Conservation (phyloP, 768 basidiomycete species). For the Boletellus ananiceps region DNA sequence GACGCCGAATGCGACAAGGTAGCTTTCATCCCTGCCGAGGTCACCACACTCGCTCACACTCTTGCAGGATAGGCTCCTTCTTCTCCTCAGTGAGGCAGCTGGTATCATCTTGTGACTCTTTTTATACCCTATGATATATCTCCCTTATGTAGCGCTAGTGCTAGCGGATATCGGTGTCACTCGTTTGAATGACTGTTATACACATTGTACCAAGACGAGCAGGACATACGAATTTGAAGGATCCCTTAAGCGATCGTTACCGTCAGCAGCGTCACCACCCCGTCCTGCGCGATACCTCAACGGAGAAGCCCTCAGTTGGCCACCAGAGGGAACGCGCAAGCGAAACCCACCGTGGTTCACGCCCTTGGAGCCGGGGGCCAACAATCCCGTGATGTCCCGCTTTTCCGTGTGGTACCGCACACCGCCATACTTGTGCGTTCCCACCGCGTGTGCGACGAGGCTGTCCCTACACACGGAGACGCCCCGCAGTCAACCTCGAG, state of each 20-base stretch:
- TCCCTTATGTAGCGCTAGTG: slow-evolving; percentile 15
- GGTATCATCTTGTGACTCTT: slow-evolving; percentile 24
- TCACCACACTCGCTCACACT: not conserved
- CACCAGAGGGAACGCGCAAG: too few relatives aligned
- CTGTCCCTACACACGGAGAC: slow-evolving; percentile 26
- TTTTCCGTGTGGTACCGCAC: slow-evolving; percentile 45
- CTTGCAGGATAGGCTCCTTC: slow-evolving; percentile 22
- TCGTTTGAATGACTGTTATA: slow-evolving; percentile 2
- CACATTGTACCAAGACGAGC: too few relatives aligned
- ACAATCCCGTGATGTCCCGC: slow-evolving; percentile 48
- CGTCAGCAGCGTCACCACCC: slow-evolving; percentile 51
- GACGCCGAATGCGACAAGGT: slow-evolving; percentile 66
- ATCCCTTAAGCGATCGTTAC: slow-evolving; percentile 38
- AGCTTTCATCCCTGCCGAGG: not conserved
- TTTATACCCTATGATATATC: slow-evolving; percentile 8
- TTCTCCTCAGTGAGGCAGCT: slow-evolving; percentile 29
- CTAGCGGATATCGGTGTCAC: slow-evolving; percentile 11
- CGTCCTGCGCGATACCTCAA: slow-evolving; percentile 56
- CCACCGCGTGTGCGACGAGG: slow-evolving; percentile 37
- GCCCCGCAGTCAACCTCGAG: not conserved
- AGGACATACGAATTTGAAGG: not conserved
- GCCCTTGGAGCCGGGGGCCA: slow-evolving; percentile 47
- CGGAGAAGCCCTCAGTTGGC: too few relatives aligned
- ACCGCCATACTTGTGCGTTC: slow-evolving; percentile 37
- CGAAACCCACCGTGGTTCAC: slow-evolving; percentile 46